Conservation (phyloP, 805 yeast genomes). For the Sugiyamaella chiloensis region DNA sequence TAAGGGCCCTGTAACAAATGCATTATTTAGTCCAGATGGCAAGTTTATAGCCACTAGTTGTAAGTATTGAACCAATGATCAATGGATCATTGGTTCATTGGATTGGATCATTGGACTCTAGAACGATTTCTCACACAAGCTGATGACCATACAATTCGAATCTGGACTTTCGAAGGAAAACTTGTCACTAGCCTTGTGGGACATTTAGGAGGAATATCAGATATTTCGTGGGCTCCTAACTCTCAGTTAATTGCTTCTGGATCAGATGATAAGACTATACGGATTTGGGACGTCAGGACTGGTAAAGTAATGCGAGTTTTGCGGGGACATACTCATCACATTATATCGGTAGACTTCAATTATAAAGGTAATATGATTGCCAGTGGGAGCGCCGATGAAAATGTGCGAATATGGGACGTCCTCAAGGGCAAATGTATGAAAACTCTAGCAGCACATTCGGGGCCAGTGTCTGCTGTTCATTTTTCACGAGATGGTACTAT, state of each 20-base stretch:
- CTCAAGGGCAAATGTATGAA: conserved; percentile 64
- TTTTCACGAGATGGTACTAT: conserved; percentile 77
- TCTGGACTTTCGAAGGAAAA: conserved; percentile 49
- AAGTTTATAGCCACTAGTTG: conserved; percentile 50
- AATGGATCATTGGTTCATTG: background rate
- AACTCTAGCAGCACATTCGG: conserved; percentile 88
- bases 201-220: conserved; percentile 71
- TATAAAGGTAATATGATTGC: conserved; percentile 73
- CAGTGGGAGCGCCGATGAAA: conserved; percentile 87
- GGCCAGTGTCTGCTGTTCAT: conserved; percentile 76
- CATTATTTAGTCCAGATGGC: conserved; percentile 63
- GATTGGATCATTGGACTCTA: no score
- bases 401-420: conserved; percentile 87
- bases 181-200: conserved; percentile 43
- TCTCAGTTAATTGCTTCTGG: conserved; percentile 72
- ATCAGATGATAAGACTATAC: conserved; percentile 78
- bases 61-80: conserved; percentile 13
- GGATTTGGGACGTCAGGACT: conserved; percentile 60
- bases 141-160: conserved; percentile 54
- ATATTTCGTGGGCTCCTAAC: conserved; percentile 74
- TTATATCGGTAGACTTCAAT: conserved; percentile 67
- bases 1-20: conserved; percentile 39
- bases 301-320: conserved; percentile 43
- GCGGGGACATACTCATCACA: conserved; percentile 81
- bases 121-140: conserved; percentile 3